phyloP scores from a whole-genome alignment of 345 rosid genomes.

The Psidium friedrichsthalianum region DNA sequence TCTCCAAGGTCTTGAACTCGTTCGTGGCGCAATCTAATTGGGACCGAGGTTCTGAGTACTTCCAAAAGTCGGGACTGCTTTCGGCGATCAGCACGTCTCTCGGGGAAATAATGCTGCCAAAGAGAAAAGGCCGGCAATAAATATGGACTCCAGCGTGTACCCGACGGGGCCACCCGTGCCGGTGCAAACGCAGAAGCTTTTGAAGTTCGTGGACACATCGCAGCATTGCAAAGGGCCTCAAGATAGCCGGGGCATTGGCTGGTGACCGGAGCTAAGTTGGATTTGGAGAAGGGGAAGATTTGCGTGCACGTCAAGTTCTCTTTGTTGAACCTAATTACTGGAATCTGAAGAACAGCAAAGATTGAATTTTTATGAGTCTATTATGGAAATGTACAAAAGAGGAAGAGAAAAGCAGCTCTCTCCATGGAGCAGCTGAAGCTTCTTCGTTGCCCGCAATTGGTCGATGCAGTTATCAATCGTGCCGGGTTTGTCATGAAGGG shows the following conservation, averaged over 20 bases:
- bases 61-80: constrained; percentile 63
- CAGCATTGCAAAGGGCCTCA: constrained; percentile 72
- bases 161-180: constrained; percentile 88
- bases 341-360: neutral
- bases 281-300: constrained; percentile 68
- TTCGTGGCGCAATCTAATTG: constrained; percentile 40
- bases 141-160: constrained; percentile 66
- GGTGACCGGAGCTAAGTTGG: constrained; percentile 66
- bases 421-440: neutral
- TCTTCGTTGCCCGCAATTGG: neutral
- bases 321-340: constrained; percentile 13
- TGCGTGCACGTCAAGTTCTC: constrained; percentile 74
- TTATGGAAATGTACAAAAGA: neutral
- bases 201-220: constrained; percentile 62
- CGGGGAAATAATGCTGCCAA: constrained; percentile 24
- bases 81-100: constrained; percentile 61
- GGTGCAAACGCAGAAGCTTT: constrained; percentile 50
- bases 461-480: neutral
- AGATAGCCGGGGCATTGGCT: constrained; percentile 88
- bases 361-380: neutral
- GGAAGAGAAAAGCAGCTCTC: neutral
- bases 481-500: neutral
- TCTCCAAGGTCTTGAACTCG: constrained; percentile 43
- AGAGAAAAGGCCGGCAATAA: constrained; percentile 16
- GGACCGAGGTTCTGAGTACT: constrained; percentile 35